Evolutionary conservation across 305 asterid species (phyloP).

Genomic region (Stenogyne calaminthoides): DNA sequence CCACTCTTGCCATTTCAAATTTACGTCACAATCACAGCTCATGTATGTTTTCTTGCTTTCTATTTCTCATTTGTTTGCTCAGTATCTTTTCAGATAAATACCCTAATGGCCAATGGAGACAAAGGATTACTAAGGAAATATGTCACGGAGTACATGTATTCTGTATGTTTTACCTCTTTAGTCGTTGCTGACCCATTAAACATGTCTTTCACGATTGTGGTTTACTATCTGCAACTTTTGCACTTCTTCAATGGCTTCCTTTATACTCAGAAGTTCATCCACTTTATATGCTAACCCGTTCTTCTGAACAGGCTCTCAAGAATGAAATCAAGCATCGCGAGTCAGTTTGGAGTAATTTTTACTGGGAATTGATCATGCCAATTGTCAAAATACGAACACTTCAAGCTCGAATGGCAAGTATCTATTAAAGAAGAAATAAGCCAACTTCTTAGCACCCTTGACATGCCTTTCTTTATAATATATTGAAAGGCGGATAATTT

Average conservation of each 20-base stretch:
- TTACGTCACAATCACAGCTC: conserved; percentile 8
- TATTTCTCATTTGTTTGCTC: conserved; percentile 29
- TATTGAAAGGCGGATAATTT: conserved; percentile 13
- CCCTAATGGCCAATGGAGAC: conserved; percentile 85
- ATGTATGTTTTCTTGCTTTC: conserved; percentile 26
- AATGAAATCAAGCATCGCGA: conserved; percentile 95
- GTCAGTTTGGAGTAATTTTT: conserved; percentile 66
- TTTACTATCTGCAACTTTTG: conserved; percentile 16
- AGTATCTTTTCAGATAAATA: conserved; percentile 65
- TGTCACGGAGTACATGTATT: conserved; percentile 91
- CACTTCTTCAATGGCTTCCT: conserved; percentile 15
- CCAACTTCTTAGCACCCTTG: conserved; percentile 25
- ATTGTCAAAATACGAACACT: conserved; percentile 77
- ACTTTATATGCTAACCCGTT: conserved; percentile 34
- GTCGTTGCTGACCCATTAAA: conserved; percentile 19
- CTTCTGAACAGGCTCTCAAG: conserved; percentile 75
- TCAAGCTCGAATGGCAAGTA: conserved; percentile 95
- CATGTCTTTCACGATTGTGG: conserved; percentile 12
- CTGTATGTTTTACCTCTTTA: conserved; percentile 61
- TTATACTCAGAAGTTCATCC: conserved; percentile 16
- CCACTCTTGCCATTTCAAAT: conserved; percentile 24
- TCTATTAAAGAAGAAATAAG: conserved; percentile 30
- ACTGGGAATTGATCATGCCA: conserved; percentile 92
- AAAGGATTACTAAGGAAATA: conserved; percentile 71
- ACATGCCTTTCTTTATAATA: conserved; percentile 7